Evolutionary conservation across 768 basidiomycete genomes (phyloP).

Genomic region (Suillus tomentosus): DNA sequence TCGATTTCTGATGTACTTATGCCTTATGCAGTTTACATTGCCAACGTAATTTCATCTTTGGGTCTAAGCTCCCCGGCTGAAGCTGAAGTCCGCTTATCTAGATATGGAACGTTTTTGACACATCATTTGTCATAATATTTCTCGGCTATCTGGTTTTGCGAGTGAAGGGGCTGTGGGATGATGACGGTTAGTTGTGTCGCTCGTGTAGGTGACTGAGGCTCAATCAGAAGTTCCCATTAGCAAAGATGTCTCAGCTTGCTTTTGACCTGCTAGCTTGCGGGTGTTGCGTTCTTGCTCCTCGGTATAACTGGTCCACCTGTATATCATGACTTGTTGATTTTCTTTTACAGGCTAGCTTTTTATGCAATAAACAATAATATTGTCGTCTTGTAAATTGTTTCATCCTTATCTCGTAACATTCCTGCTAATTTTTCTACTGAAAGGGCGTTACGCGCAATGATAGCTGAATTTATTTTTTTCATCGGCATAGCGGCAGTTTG

Average conservation of each 20-base stretch:
- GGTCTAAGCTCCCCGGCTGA: neutral
- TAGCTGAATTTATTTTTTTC: conserved; percentile 77
- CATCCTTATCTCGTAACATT: conserved; percentile 1
- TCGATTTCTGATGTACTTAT: conserved; percentile 6
- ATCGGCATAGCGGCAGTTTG: conserved; percentile 75
- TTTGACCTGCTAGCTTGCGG: conserved; percentile 87
- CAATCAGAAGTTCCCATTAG: conserved; percentile 29
- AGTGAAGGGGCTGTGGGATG: conserved; percentile 55
- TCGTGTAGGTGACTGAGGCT: neutral
- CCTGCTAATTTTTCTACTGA: conserved; percentile 13
- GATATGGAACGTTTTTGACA: conserved; percentile 93
- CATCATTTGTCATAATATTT: conserved; percentile 70
- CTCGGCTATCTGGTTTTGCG: conserved; percentile 67
- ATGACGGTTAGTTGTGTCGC: conserved; percentile 46
- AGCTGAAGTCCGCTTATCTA: conserved; percentile 30
- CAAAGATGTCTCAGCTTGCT: conserved; percentile 53
- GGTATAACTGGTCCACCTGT: conserved; percentile 39
- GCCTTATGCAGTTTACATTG: conserved; percentile 65
- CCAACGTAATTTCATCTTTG: conserved; percentile 56
- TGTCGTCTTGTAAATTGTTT: conserved; percentile 58
- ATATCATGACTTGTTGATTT: conserved; percentile 8
- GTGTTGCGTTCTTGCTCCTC: conserved; percentile 83
- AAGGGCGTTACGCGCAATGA: conserved; percentile 83
- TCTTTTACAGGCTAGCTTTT: conserved; percentile 61
- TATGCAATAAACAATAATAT: conserved; percentile 80